Evolutionary conservation across 2,329 filamentous ascomycete species (phyloP), one percentile per base, ranked within the genome.

Genomic region (Huntiella decipiens): DNA sequence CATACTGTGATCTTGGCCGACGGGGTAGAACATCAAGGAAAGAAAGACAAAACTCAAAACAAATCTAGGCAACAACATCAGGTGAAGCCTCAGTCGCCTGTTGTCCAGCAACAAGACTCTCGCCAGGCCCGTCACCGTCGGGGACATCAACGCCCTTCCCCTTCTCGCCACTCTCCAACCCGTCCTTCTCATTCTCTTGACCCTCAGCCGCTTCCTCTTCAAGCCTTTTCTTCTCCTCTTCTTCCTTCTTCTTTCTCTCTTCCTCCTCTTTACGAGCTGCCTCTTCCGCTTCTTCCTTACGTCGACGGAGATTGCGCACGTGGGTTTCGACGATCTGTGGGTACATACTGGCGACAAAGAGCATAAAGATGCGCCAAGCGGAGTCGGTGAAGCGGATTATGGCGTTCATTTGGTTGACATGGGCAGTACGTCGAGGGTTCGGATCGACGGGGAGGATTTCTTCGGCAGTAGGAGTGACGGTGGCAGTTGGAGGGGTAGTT

Each of bases 261-360:
- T 44, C 46, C 52, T 15, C 52, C 55, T 12, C 54, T 54, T 35
- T 52, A 52, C 5, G 50, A 56, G 15, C 53, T 53, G 1, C 51
- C 51, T 1, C 55, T 54, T 3, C 57, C 57, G 5, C 55, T 55
- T 12, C 54, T 55, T 22, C 51, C 52, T 40, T 50, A 34, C 35
- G 41, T 44, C 11, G 56, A 56, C 28, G 58, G 58, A 35, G 61
- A 56, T 37, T 62, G 17, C 68, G 70, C 50, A 80, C 78, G 51
- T 80, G 76, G 42, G 74, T 63, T 58, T 80, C 76, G 1, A 74
- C 74, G 17, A 80, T 67, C 7, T 76, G 76, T 1, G 76, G 76
- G 1, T 75, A 73, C 50, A 80, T 68, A 55, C 76, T 80, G 15
- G 76, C 76, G 16, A 80, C 61, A 54, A 80, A 79, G 17, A 80